Evolutionary conservation across 2,329 filamentous ascomycete genomes (phyloP), one percentile per base, ranked within the genome.

Genomic region (Monilinia fructigena): DNA sequence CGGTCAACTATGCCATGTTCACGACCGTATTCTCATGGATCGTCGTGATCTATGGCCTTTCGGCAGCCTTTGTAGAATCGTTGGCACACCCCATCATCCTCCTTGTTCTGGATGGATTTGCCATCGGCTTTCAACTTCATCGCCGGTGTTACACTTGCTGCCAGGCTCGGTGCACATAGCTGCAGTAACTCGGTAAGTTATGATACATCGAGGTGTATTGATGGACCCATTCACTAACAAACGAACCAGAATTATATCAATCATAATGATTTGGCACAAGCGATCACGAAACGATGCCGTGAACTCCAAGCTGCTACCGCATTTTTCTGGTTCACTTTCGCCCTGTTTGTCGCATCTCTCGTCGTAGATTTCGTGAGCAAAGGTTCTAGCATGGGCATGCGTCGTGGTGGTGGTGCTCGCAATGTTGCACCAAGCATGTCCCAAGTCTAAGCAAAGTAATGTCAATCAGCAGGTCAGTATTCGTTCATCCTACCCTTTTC

Each of bases 251-350:
- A 68, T 50, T 81, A 80, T 72, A 79, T 79, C 54, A 55, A 65
- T n/a, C 71, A 71, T 72, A 83, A 84, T 77, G 84, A 82, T 79
- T 86, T 91, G 75, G 88, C 82, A 35, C 74, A 75, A 75, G 88
- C 88, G 66, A 87, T 83, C 68, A 77, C 81, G 75, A 86, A 88
- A 80, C 85, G 89, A 70, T 93, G 91, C 79, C 87, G 85, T 69
- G 86, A 92, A 79, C 85, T 91, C 20, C 90, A 93, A 80, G 90
- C 90, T 48, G 84, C 85, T 69, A 86, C 85, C 45, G 89, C 86
- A 48, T 94, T 94, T 80, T 83, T 92, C 79, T 94, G 89, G 89
- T 93, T 93, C 79, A 83, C 91, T 59, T 91, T 89, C 76, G 82
- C 80, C 50, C 81, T 83, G 35, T 90, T 89, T 74, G 79, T 81